A percentile compares a stretch with the other conserved stretches of the same genome.
Evolutionary conservation across 176 grass and related monocot species (phyloP).

Genomic region (Lolium rigidum): DNA sequence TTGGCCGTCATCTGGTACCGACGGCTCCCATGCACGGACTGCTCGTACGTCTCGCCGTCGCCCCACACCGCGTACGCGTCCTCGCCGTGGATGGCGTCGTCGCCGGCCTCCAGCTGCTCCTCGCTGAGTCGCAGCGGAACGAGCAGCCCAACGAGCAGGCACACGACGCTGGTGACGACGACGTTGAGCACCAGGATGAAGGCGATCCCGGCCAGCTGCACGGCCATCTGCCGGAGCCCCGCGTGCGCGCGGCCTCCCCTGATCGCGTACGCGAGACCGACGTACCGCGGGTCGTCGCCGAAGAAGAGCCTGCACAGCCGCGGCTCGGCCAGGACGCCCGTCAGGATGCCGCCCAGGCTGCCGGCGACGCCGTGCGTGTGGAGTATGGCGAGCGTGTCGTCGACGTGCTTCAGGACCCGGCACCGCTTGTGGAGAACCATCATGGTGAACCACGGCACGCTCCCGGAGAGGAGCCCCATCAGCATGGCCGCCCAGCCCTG

Average conservation of each 20-base stretch:
- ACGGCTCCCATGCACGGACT: slow-evolving; percentile 64
- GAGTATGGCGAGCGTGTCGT: slow-evolving; percentile 85
- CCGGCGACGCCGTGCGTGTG: slow-evolving; percentile 84
- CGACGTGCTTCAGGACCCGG: slow-evolving; percentile 54
- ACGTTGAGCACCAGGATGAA: slow-evolving; percentile 66
- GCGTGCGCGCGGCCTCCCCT: slow-evolving; percentile 47
- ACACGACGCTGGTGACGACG: slow-evolving; percentile 55
- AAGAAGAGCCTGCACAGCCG: slow-evolving; percentile 69
- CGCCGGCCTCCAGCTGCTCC: slow-evolving; percentile 62
- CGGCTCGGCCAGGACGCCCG: slow-evolving; percentile 66
- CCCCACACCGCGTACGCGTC: slow-evolving; percentile 92
- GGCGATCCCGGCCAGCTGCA: slow-evolving; percentile 68
- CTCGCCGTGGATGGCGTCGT: slow-evolving; percentile 79
- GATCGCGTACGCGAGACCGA: slow-evolving; percentile 70
- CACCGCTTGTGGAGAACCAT: slow-evolving; percentile 77
- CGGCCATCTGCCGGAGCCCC: slow-evolving; percentile 66
- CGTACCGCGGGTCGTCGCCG: slow-evolving; percentile 70
- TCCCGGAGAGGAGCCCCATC: slow-evolving; percentile 70
- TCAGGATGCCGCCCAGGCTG: slow-evolving; percentile 68
- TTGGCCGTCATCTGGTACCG: slow-evolving; percentile 37
- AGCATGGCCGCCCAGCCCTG: slow-evolving; percentile 81
- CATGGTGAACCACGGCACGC: slow-evolving; percentile 86
- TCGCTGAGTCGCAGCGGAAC: slow-evolving; percentile 71
- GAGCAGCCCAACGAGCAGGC: slow-evolving; percentile 46
- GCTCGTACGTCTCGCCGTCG: slow-evolving; percentile 83